Percentiles rank a stretch among this genome's conserved stretches.
phyloP scores from a whole-genome alignment of 176 grass and related monocot species.

The Aegilops sharonensis region DNA sequence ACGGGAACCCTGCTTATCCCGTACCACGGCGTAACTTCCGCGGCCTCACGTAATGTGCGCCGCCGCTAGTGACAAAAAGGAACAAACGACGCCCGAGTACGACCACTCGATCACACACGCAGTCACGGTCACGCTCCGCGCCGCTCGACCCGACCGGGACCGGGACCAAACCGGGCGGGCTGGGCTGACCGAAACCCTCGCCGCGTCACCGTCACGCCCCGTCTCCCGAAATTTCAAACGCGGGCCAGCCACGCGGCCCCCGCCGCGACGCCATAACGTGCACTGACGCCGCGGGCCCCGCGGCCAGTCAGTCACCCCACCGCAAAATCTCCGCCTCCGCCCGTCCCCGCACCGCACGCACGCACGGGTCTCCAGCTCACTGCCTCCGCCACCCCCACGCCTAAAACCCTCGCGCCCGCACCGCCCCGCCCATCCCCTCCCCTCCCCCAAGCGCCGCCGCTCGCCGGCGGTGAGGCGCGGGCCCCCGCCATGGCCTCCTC shows the following conservation, averaged over 20 bases:
- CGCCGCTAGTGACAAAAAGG: background rate
- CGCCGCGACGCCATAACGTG: constrained; percentile 27
- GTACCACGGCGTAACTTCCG: too few relatives aligned
- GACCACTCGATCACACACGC: background rate
- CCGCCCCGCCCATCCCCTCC: background rate
- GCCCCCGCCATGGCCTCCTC: constrained; percentile 38
- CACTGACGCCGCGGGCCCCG: constrained; percentile 37
- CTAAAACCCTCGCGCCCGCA: constrained; percentile 43
- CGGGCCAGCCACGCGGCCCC: background rate
- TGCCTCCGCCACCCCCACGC: constrained; percentile 20
- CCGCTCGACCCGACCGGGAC: background rate
- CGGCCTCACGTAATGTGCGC: too few relatives aligned
- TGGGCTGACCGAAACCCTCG: background rate
- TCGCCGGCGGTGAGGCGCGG: constrained; percentile 25
- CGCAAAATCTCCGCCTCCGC: constrained; percentile 34
- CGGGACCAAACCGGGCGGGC: too few relatives aligned
- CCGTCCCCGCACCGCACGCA: constrained; percentile 2
- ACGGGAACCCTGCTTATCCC: too few relatives aligned
- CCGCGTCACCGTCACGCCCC: constrained; percentile 23
- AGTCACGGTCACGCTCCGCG: background rate
- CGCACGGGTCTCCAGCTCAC: constrained; percentile 42
- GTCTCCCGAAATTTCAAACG: constrained; percentile 35
- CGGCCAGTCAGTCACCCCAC: background rate
- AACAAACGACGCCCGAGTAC: constrained; percentile 8
- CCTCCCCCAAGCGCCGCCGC: constrained; percentile 20